Percentiles rank a stretch among this genome's conserved stretches.
These are phyloP conservation scores for Sonneratia caseolaris DNA, from an alignment of 345 rosid genomes.

Conservation along the genomic window DNA sequence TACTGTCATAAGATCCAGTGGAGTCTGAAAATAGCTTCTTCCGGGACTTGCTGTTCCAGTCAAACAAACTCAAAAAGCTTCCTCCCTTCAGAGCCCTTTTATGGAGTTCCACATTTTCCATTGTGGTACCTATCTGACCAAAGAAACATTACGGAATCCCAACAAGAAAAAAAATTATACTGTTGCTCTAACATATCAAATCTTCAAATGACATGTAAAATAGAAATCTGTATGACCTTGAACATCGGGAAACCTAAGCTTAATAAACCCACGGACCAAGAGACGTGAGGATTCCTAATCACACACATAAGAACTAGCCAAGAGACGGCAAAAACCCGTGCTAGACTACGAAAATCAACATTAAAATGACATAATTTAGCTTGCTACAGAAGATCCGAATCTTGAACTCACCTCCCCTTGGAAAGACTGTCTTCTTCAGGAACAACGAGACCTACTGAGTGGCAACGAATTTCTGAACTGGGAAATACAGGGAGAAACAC, in stretches of 20 bases:
- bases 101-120: conserved; percentile 25
- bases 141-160: not conserved
- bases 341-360: not conserved
- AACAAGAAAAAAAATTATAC: not conserved
- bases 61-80: conserved; percentile 50
- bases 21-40: conserved; percentile 58
- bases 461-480: not conserved
- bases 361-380: not conserved
- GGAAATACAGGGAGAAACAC: not conserved
- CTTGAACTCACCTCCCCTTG: not conserved
- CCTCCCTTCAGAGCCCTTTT: conserved; percentile 62
- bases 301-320: not conserved
- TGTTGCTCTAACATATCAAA: not conserved
- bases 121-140: too few species aligned
- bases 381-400: not conserved
- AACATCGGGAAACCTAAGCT: not conserved
- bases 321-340: not conserved
- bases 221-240: not conserved
- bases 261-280: not conserved
- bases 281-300: not conserved
- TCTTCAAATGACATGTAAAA: not conserved
- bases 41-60: conserved; percentile 80
- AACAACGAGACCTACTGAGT: not conserved
- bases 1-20: conserved; percentile 22
- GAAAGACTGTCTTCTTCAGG: not conserved